These are phyloP conservation scores for Pichia pseudocactophila DNA, from an alignment of 805 yeast genomes.

Conservation along the genomic window DNA sequence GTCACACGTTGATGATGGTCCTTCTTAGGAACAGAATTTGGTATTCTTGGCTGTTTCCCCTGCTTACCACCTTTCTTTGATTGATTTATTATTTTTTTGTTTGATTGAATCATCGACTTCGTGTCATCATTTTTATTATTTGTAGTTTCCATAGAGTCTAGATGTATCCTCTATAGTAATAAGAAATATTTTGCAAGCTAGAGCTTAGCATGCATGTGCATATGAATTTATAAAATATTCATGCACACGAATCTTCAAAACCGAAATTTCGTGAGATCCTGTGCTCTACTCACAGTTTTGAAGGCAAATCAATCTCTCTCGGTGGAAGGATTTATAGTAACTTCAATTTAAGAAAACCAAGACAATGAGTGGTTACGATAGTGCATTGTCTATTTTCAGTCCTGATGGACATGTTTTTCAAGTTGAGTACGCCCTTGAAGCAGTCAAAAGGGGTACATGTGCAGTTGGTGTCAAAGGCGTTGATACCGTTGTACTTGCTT, in stretches of 20 bases:
- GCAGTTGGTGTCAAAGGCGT: constrained; percentile 95
- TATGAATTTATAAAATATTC: no score
- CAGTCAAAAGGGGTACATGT: constrained; percentile 96
- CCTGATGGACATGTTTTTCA: constrained; percentile 99
- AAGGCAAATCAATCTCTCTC: not conserved
- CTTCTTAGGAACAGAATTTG: constrained; percentile 38
- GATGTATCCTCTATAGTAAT: no score
- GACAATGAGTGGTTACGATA: constrained; percentile 95
- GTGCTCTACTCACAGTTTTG: no score
- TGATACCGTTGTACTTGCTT: constrained; percentile 84
- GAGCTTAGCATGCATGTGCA: no score
- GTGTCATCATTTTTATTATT: no score
- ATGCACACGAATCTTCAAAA: no score
- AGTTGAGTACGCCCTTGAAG: constrained; percentile 96
- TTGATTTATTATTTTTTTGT: not conserved
- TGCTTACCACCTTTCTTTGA: not conserved
- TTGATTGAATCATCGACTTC: not conserved
- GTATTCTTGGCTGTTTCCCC: constrained; percentile 18
- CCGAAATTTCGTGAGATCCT: no score
- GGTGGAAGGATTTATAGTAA: not conserved
- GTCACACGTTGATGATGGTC: constrained; percentile 56
- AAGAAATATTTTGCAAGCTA: no score
- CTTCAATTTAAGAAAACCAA: not conserved
- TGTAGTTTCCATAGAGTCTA: no score
- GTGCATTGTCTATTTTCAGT: constrained; percentile 94